Conservation (phyloP, 106 monocot genomes). For the Dioscorea dumetorum region DNA sequence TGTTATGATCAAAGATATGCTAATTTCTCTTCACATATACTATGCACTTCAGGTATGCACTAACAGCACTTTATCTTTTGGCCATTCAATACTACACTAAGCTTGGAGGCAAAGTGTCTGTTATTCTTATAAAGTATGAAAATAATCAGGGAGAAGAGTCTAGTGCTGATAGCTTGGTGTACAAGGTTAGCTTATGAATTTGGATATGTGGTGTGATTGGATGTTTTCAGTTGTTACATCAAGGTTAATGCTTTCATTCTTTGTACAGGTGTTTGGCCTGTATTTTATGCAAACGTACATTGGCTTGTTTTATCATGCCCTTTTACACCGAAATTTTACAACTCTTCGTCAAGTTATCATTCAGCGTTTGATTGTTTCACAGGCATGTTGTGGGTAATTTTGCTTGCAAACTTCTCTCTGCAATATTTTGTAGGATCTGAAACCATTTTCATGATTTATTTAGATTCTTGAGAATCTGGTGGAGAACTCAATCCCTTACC, state of each 20-base stretch:
- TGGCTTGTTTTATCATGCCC: conserved; percentile 83
- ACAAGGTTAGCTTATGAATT: conserved; percentile 45
- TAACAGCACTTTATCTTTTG: conserved; percentile 69
- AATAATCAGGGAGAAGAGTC: conserved; percentile 76
- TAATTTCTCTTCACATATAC: neutral
- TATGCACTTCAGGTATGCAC: conserved; percentile 43
- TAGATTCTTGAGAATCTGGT: conserved; percentile 85
- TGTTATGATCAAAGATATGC: neutral
- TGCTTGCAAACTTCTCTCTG: conserved; percentile 1
- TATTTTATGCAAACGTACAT: conserved; percentile 97
- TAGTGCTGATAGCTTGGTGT: conserved; percentile 87
- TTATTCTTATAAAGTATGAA: conserved; percentile 71
- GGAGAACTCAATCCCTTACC: conserved; percentile 82
- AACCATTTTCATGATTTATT: neutral
- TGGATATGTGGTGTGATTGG: neutral
- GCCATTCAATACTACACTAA: conserved; percentile 89
- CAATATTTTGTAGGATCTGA: neutral
- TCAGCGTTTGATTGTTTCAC: conserved; percentile 82
- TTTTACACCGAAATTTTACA: conserved; percentile 58
- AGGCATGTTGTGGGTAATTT: conserved; percentile 32
- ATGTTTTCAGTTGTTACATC: neutral
- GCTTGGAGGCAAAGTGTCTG: conserved; percentile 78
- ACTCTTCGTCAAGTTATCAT: conserved; percentile 73
- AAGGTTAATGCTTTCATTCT: conserved; percentile 2
- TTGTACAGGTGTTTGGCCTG: conserved; percentile 81